Percentiles rank a stretch among this genome's conserved stretches.
Conservation (phyloP, 805 yeast genomes). For the Yarrowia yakushimensis region DNA sequence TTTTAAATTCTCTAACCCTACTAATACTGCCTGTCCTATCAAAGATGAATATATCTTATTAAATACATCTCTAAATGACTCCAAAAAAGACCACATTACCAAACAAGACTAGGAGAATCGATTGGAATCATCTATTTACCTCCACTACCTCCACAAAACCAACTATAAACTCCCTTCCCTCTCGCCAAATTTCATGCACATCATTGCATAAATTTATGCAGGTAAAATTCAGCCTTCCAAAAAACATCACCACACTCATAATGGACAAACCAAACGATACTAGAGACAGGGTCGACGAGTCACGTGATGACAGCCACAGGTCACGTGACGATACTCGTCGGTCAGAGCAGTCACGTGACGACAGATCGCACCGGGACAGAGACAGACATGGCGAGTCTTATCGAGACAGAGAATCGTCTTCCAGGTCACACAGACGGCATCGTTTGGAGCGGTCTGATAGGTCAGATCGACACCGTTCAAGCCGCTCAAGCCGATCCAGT, state of each 20-base stretch:
- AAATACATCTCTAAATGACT: too few relatives aligned
- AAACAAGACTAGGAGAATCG: too few relatives aligned
- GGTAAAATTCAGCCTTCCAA: neutral
- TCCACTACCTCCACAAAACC: too few relatives aligned
- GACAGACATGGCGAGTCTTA: neutral
- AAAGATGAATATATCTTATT: too few relatives aligned
- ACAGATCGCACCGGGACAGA: too few relatives aligned
- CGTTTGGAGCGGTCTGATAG: neutral
- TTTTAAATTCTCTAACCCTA: too few relatives aligned
- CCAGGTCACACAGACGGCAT: slow-evolving; percentile 3
- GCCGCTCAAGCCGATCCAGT: neutral
- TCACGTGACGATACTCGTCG: neutral
- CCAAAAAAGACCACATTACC: too few relatives aligned
- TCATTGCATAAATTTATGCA: neutral
- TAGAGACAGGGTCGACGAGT: too few relatives aligned
- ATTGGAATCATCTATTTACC: too few relatives aligned
- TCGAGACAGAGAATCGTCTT: neutral
- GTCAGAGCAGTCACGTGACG: too few relatives aligned
- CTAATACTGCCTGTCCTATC: too few relatives aligned
- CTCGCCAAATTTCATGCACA: neutral
- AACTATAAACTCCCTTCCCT: neutral
- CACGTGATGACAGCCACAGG: neutral
- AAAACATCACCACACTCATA: neutral
- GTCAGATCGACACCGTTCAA: neutral
- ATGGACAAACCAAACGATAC: neutral